Conservation (phyloP, 2,329 filamentous ascomycete genomes). For the Fusarium poae region DNA sequence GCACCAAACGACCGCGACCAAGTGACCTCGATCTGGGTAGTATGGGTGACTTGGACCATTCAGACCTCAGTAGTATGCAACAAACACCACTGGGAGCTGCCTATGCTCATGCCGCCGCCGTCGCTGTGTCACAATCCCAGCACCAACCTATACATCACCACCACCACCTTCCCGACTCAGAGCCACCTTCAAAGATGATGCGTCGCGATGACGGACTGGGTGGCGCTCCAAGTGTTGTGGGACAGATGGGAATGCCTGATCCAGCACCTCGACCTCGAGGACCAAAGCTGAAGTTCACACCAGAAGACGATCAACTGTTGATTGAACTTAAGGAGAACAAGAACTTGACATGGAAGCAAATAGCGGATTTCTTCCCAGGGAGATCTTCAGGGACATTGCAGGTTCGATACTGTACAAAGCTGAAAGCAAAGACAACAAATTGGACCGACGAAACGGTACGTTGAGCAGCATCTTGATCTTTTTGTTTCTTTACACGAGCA, state of each 20-base stretch:
- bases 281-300: slow-evolving; percentile 93
- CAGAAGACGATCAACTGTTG: slow-evolving; percentile 88
- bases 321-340: slow-evolving; percentile 95
- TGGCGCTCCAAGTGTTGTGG: slow-evolving; percentile 85
- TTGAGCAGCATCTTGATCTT: slow-evolving; percentile 18
- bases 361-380: slow-evolving; percentile 94
- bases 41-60: slow-evolving; percentile 66
- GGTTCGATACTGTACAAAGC: slow-evolving; percentile 93
- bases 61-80: slow-evolving; percentile 68
- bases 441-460: slow-evolving; percentile 95
- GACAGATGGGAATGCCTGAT: slow-evolving; percentile 86
- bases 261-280: slow-evolving; percentile 85
- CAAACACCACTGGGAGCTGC: slow-evolving; percentile 65
- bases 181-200: slow-evolving; percentile 76
- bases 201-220: slow-evolving; percentile 68
- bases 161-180: slow-evolving; percentile 81
- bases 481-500: neutral
- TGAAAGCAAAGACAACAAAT: slow-evolving; percentile 92
- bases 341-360: slow-evolving; percentile 96
- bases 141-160: slow-evolving; percentile 79
- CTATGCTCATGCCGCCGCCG: slow-evolving; percentile 62
- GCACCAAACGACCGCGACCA: slow-evolving; percentile 67
- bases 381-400: slow-evolving; percentile 91
- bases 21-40: slow-evolving; percentile 70
- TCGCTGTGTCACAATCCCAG: slow-evolving; percentile 49